Conservation (phyloP, 345 rosid species). For the Dipteronia sinensis region DNA sequence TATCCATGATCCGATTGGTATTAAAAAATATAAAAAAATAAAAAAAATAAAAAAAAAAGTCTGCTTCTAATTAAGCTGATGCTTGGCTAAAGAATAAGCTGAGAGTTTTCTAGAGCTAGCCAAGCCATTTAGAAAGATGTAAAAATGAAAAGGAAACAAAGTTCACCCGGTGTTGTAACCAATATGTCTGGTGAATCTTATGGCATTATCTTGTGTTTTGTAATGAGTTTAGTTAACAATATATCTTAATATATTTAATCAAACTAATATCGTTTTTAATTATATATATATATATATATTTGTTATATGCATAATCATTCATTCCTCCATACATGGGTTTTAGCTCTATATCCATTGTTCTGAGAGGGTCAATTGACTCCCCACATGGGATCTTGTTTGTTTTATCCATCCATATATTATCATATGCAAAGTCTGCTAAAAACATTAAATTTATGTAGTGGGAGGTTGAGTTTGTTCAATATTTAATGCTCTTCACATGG, state of each 20-base stretch:
- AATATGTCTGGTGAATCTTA: constrained; percentile 15
- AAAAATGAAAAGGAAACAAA: constrained; percentile 11
- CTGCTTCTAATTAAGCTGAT: neutral
- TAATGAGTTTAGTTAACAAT: constrained; percentile 7
- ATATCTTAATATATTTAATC: too few species aligned
- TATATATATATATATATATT: too few species aligned
- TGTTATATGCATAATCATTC: constrained; percentile 11
- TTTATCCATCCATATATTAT: constrained; percentile 22
- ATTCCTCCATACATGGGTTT: constrained; percentile 12
- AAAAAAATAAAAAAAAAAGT: too few species aligned
- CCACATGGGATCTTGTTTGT: constrained; percentile 49
- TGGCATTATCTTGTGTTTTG: neutral
- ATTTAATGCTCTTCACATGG: constrained; percentile 48
- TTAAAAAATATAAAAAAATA: too few species aligned
- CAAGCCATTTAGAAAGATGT: constrained; percentile 17
- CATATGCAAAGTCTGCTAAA: constrained; percentile 12
- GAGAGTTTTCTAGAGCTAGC: neutral
- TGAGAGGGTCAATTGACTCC: constrained; percentile 35
- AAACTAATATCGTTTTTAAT: too few species aligned
- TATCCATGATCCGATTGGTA: too few species aligned
- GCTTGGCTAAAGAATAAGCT: neutral
- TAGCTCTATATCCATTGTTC: constrained; percentile 31
- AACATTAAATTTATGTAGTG: neutral
- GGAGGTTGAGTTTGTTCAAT: constrained; percentile 29
- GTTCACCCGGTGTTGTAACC: constrained; percentile 6